Percentiles rank a stretch among this genome's conserved stretches.
Evolutionary conservation across 768 basidiomycete genomes (phyloP).

Genomic region (Russula emetica): DNA sequence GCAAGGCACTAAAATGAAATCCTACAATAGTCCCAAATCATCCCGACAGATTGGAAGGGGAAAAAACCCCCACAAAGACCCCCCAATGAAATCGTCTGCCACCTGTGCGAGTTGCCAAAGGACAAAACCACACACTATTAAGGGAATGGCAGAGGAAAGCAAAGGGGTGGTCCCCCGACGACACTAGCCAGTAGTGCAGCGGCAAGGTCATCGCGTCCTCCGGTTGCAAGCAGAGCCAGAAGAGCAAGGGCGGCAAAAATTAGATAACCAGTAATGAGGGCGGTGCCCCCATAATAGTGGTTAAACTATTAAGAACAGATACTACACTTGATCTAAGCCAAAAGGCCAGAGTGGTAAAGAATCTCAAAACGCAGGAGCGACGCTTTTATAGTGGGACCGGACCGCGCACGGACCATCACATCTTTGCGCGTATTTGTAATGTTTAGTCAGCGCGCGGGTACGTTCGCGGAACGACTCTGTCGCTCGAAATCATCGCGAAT

Average conservation of each 20-base stretch:
- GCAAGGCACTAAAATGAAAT: too few species aligned
- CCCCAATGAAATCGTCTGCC: conserved; percentile 11
- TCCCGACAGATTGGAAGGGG: too few species aligned
- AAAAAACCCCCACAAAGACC: too few species aligned
- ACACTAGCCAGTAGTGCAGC: conserved; percentile 28
- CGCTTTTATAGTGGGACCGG: conserved; percentile 8
- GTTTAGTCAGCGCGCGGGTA: not conserved
- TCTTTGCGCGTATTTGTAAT: not conserved
- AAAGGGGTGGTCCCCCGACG: conserved; percentile 20
- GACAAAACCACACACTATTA: not conserved
- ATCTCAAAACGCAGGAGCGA: not conserved
- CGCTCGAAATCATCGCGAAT: too few species aligned
- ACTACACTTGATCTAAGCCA: conserved; percentile 98
- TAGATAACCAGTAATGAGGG: conserved; percentile 34
- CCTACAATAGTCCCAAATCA: too few species aligned
- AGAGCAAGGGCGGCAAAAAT: conserved; percentile 33
- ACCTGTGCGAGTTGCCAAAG: not conserved
- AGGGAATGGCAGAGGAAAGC: not conserved
- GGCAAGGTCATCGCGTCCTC: conserved; percentile 25
- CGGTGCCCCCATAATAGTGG: conserved; percentile 36
- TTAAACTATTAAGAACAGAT: conserved; percentile 90
- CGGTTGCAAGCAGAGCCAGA: conserved; percentile 28
- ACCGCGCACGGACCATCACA: not conserved
- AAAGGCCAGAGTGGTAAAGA: conserved; percentile 86
- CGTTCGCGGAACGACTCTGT: too few species aligned